A percentile compares a stretch with the other conserved stretches of the same genome.
Evolutionary conservation across 2,329 filamentous ascomycete species (phyloP).

Genomic region (Blumeria graminis): DNA sequence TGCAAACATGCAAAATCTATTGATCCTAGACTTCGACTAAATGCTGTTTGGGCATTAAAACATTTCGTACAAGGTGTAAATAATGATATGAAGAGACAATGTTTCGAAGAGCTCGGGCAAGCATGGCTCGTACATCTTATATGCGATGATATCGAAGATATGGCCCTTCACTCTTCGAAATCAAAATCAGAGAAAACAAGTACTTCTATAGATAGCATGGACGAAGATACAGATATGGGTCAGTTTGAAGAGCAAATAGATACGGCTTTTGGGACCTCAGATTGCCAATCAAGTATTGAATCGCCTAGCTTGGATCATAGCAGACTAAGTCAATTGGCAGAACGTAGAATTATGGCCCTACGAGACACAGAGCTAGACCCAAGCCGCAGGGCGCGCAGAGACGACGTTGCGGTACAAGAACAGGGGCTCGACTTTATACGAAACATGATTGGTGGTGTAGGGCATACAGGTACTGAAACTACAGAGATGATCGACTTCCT

Average conservation of each 20-base stretch:
- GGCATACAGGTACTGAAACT: constrained; percentile 27
- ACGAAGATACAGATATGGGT: constrained; percentile 34
- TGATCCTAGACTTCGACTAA: constrained; percentile 55
- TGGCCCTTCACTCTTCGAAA: constrained; percentile 20
- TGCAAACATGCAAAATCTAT: constrained; percentile 67
- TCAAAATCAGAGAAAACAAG: constrained; percentile 4
- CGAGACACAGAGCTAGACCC: constrained; percentile 46
- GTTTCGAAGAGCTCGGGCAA: constrained; percentile 52
- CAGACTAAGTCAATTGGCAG: constrained; percentile 22
- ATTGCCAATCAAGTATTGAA: neutral
- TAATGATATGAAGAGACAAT: constrained; percentile 49
- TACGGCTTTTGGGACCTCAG: constrained; percentile 7
- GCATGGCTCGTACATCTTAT: constrained; percentile 66
- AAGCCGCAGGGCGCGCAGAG: constrained; percentile 40
- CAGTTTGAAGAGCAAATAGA: constrained; percentile 20
- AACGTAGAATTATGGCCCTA: constrained; percentile 24
- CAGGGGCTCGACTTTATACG: constrained; percentile 75
- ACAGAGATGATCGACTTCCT: constrained; percentile 66
- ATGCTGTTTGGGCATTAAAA: constrained; percentile 84
- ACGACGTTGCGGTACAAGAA: constrained; percentile 71
- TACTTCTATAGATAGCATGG: constrained; percentile 19
- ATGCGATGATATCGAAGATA: constrained; percentile 34
- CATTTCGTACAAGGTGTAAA: constrained; percentile 56
- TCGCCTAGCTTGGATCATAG: constrained; percentile 11
- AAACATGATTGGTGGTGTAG: constrained; percentile 51